These are phyloP conservation scores for Niebla homalea DNA, from an alignment of 495 filamentous ascomycete genomes.

Conservation along the genomic window DNA sequence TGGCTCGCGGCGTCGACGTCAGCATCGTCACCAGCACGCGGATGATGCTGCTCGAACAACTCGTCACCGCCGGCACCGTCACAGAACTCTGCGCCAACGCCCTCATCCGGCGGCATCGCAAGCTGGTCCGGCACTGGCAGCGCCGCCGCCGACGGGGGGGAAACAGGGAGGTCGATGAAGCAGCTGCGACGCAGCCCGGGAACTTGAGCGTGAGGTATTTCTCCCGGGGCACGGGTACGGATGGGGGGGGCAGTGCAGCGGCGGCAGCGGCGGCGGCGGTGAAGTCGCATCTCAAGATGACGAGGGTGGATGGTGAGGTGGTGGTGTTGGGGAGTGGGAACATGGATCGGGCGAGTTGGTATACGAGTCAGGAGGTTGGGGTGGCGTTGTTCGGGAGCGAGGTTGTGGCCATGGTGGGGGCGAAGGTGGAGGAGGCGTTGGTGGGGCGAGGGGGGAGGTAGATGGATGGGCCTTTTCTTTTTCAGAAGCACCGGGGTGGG, in stretches of 20 bases:
- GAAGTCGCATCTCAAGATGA: constrained; percentile 60
- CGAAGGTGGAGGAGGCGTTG: background rate
- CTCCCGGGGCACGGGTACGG: background rate
- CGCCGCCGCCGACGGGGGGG: background rate
- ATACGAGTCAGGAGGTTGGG: constrained; percentile 64
- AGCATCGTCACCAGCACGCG: constrained; percentile 46
- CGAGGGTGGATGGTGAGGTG: constrained; percentile 45
- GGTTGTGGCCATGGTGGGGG: constrained; percentile 30
- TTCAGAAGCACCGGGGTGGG: too few species aligned
- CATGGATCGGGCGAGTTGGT: constrained; percentile 65
- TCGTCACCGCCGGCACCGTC: constrained; percentile 54
- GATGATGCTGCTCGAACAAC: constrained; percentile 63
- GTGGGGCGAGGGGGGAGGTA: background rate
- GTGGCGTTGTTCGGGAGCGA: constrained; percentile 42
- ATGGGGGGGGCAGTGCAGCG: too few species aligned
- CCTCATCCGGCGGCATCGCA: constrained; percentile 34
- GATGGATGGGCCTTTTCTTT: too few species aligned
- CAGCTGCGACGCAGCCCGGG: constrained; percentile 22
- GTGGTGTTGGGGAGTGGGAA: constrained; percentile 61
- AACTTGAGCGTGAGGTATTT: constrained; percentile 4
- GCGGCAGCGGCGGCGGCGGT: constrained; percentile 32
- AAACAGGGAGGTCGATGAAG: constrained; percentile 21
- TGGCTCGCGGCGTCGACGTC: constrained; percentile 45
- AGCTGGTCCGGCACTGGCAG: constrained; percentile 7
- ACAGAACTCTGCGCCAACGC: constrained; percentile 43